Base-by-base conservation (phyloP, 2,329 filamentous ascomycete genomes). In the Exophiala sp. region DNA sequence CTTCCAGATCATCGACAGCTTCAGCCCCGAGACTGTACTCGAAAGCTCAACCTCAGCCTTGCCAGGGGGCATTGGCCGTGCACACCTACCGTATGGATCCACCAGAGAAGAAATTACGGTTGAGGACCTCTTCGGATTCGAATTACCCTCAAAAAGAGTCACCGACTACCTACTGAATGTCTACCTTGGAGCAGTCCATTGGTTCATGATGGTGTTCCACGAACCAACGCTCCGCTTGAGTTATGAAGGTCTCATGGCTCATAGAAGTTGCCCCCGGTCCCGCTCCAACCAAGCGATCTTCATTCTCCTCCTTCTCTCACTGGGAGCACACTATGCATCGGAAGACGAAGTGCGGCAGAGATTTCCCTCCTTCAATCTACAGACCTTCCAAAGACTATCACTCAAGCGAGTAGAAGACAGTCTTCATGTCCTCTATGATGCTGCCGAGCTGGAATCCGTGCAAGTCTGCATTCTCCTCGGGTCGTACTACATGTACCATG, bases 141-240 rank as follows among this genome's bases (percentile, higher is more conserved):
- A 57, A 10, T 45, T 71, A 9, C 69, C 69, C 5, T 40, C 63
- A 0, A 58, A 59, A 9, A 52, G 63, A 2, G 41, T 63, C 5
- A 61, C 67, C 27, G 53, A 62, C 18, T 49, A 59, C 21, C 59
- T 72, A 1, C 42, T 73, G 9, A 69, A 71, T 46, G 63, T 67
- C 22, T 73, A 72, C 41, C 69, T 73, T 43, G 63, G 65, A 29
- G 57, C 67, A 0, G 65, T 73, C 10, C 69, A 73, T 56, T 73
- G 70, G 70, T 73, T 73, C 43, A 71, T 69, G 11, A 61, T 72
- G 8, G 67, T 69, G 0, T 62, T 73, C n/a, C 69, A 68, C 46
- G 69, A 73, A 45, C 69, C 68, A 1, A 68, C 61, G 27, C 71
- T 73, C 37, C 66, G 70, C 14, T 24, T 19, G 2, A 56, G 52